Evolutionary conservation across 345 rosid genomes (phyloP).

Genomic region (Crucihimalaya himalaica): DNA sequence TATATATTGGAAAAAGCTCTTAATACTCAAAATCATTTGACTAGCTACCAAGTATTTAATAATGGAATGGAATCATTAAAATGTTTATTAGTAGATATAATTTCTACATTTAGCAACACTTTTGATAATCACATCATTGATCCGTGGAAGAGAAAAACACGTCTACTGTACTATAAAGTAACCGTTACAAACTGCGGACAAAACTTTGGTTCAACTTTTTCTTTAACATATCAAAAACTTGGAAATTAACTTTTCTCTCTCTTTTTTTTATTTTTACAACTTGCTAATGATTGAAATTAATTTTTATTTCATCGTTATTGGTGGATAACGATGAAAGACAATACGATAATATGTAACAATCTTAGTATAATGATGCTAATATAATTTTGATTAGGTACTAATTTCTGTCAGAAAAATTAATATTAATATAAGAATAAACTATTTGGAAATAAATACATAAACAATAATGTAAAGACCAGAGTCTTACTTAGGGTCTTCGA

Average conservation of each 20-base stretch:
- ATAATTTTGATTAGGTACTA: not conserved
- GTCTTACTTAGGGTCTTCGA: constrained; percentile 53
- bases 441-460: not conserved
- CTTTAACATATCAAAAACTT: not conserved
- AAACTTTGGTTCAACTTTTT: not conserved
- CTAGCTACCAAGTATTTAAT: not conserved
- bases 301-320: too few species aligned
- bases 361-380: too few species aligned
- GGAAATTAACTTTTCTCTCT: too few species aligned
- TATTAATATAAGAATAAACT: not conserved
- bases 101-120: not conserved
- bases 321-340: too few species aligned
- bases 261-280: too few species aligned
- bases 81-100: not conserved
- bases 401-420: not conserved
- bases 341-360: too few species aligned
- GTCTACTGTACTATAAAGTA: not conserved
- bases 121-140: not conserved
- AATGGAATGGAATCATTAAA: not conserved
- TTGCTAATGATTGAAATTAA: too few species aligned
- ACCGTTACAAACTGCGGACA: not conserved
- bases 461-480: constrained; percentile 11
- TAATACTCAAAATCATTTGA: not conserved
- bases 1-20: not conserved
- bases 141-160: not conserved